A percentile compares a stretch with the other conserved stretches of the same genome.
Evolutionary conservation across 768 basidiomycete species (phyloP).

Genomic region (Collybia sp.): DNA sequence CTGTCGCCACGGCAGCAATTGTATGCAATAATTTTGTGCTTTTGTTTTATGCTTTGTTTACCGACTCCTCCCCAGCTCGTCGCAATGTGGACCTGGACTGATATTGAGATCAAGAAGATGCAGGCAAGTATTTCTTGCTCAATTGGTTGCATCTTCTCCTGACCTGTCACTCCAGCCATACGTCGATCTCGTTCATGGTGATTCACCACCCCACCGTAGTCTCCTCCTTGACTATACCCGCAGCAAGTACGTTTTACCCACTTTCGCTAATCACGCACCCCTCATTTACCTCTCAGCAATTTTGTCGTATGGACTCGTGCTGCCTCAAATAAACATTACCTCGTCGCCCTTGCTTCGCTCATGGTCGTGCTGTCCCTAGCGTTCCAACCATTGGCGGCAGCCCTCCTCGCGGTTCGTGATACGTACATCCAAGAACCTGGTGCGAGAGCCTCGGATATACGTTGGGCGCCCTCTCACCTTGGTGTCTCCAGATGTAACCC

Average conservation of each 20-base stretch:
- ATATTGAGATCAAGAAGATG: conserved; percentile 53
- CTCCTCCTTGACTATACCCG: conserved; percentile 52
- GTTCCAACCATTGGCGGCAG: conserved; percentile 50
- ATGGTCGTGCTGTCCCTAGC: conserved; percentile 42
- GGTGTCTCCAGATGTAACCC: conserved; percentile 23
- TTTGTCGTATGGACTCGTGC: conserved; percentile 44
- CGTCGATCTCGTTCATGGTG: conserved; percentile 51
- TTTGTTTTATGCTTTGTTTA: not conserved
- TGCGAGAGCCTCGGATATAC: conserved; percentile 10
- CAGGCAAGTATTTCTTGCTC: conserved; percentile 29
- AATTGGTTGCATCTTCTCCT: not conserved
- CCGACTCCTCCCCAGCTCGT: conserved; percentile 26
- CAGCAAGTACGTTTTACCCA: conserved; percentile 29
- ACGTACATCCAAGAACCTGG: conserved; percentile 39
- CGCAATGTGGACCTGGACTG: conserved; percentile 53
- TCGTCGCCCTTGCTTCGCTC: conserved; percentile 44
- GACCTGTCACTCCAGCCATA: conserved; percentile 36
- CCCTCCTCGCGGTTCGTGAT: conserved; percentile 42
- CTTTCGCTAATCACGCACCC: not conserved
- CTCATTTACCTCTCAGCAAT: conserved; percentile 26
- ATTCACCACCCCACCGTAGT: conserved; percentile 47
- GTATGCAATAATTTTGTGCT: conserved; percentile 17
- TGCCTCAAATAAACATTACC: conserved; percentile 40
- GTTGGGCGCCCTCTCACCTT: no score
- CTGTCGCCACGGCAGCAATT: conserved; percentile 43